These are phyloP conservation scores for Sergeia podlipaevii DNA, from an alignment of 208 protist species.

Conservation along the genomic window DNA sequence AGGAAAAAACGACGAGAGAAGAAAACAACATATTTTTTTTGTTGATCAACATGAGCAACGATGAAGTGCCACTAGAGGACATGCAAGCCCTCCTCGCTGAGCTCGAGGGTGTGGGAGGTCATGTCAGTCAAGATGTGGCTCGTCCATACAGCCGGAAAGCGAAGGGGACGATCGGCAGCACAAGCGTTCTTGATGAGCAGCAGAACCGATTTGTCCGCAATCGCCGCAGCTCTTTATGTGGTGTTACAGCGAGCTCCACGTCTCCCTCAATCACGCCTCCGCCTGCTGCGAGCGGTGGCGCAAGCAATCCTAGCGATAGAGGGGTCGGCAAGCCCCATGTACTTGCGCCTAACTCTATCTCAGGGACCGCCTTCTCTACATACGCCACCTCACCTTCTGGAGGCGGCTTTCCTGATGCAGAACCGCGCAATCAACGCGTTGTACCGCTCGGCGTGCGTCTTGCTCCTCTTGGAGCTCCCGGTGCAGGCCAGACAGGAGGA, in stretches of 20 bases:
- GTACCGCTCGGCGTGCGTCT: conserved; percentile 25
- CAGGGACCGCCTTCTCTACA: conserved; percentile 38
- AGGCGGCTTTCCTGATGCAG: not conserved
- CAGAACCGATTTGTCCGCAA: not conserved
- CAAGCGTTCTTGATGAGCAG: conserved; percentile 1
- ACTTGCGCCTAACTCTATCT: not conserved
- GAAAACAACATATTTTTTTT: too few relatives aligned
- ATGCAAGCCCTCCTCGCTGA: conserved; percentile 61
- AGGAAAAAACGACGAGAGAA: too few relatives aligned
- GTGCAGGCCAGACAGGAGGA: conserved; percentile 8
- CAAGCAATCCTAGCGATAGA: not conserved
- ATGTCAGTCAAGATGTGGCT: conserved; percentile 2
- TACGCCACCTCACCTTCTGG: conserved; percentile 15
- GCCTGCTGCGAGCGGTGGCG: not conserved
- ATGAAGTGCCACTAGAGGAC: conserved; percentile 15
- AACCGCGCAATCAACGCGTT: conserved; percentile 3
- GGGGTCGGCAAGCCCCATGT: not conserved
- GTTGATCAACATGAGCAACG: too few relatives aligned
- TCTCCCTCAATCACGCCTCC: not conserved
- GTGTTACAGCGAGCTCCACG: not conserved
- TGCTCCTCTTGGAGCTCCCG: conserved; percentile 10
- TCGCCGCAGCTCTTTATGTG: not conserved
- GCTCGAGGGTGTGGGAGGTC: conserved; percentile 37
- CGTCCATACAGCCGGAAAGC: not conserved
- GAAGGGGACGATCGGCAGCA: conserved; percentile 13